Evolutionary conservation across 202 grass and related monocot genomes (phyloP).

Genomic region (Musa balbisiana): DNA sequence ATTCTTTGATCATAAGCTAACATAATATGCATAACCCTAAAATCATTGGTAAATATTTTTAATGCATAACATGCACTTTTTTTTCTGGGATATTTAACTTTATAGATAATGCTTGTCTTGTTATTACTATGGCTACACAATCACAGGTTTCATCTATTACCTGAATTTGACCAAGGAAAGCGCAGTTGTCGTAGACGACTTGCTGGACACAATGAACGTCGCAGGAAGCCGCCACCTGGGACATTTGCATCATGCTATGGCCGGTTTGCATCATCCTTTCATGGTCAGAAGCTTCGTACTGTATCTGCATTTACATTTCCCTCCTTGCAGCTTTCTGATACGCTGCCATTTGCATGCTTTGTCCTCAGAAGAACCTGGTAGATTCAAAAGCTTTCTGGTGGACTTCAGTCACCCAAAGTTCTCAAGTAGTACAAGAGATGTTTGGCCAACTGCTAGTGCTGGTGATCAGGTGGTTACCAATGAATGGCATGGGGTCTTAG

Average conservation of each 20-base stretch:
- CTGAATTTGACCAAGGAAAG: slow-evolving; percentile 92
- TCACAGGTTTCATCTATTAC: slow-evolving; percentile 76
- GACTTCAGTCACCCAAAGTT: slow-evolving; percentile 74
- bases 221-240: slow-evolving; percentile 58
- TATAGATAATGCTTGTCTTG: background rate
- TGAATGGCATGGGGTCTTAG: slow-evolving; percentile 41
- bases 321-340: slow-evolving; percentile 8
- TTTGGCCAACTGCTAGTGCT: slow-evolving; percentile 38
- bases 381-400: slow-evolving; percentile 60
- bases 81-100: too few relatives aligned
- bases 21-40: too few relatives aligned
- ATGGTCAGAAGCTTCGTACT: slow-evolving; percentile 34
- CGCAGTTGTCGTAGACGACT: slow-evolving; percentile 86
- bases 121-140: background rate
- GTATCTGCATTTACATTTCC: background rate
- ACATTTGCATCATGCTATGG: slow-evolving; percentile 51
- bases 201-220: slow-evolving; percentile 77
- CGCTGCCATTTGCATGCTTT: background rate
- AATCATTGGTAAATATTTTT: too few relatives aligned
- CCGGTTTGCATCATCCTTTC: slow-evolving; percentile 41
- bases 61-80: too few relatives aligned
- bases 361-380: slow-evolving; percentile 42
- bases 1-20: too few relatives aligned
- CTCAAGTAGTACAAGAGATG: slow-evolving; percentile 39
- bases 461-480: slow-evolving; percentile 32